phyloP scores from a whole-genome alignment of 2,329 filamentous ascomycete species.

The Colletotrichum sp. region DNA sequence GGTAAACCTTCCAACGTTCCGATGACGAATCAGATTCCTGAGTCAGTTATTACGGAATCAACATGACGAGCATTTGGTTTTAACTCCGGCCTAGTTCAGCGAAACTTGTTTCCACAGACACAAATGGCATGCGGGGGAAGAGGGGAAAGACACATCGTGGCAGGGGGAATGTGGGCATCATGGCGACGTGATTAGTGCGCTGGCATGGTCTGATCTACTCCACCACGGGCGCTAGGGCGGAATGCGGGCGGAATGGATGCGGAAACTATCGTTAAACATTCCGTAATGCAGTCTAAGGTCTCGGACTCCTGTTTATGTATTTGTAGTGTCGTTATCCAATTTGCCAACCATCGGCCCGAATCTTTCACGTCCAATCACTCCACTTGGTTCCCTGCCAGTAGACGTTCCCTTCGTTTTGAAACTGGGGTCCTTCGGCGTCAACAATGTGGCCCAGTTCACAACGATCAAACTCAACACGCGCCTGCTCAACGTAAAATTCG shows the following conservation, averaged over 20 bases:
- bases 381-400: conserved; percentile 29
- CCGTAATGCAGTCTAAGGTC: background rate
- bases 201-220: background rate
- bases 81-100: background rate
- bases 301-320: background rate
- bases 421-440: conserved; percentile 59
- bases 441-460: conserved; percentile 62
- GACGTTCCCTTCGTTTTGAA: conserved; percentile 28
- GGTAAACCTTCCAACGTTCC: background rate
- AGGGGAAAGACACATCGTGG: background rate
- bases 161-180: background rate
- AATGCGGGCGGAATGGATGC: background rate
- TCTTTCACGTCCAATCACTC: conserved; percentile 29
- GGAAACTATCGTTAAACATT: background rate
- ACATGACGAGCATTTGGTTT: background rate
- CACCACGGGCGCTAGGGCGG: background rate
- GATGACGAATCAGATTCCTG: background rate
- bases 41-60: background rate
- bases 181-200: background rate
- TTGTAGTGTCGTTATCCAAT: background rate
- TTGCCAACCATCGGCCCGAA: background rate
- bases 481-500: conserved; percentile 54
- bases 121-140: background rate
- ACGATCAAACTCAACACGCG: conserved; percentile 53
- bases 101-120: background rate